Conservation (phyloP, 1,139 yeast genomes). For the Suhomyces wounanorum region DNA sequence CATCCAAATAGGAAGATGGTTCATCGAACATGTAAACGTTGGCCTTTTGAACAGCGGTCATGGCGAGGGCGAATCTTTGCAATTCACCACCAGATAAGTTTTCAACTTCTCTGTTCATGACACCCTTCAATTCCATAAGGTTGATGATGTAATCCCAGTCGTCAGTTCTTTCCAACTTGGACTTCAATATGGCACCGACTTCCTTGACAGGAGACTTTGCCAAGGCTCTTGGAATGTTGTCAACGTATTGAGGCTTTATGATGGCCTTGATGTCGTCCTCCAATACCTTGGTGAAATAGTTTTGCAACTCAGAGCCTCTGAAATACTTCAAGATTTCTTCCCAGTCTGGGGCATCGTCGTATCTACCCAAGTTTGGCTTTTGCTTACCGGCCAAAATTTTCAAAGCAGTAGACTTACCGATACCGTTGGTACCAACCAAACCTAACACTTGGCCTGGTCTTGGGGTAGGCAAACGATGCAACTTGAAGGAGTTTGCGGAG, state of each 20-base stretch:
- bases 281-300: constrained; percentile 88
- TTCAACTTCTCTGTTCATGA: constrained; percentile 80
- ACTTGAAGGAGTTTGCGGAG: constrained; percentile 95
- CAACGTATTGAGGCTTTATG: constrained; percentile 97
- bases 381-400: constrained; percentile 98
- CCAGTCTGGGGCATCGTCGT: constrained; percentile 97
- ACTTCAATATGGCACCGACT: constrained; percentile 80
- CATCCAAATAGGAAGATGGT: constrained; percentile 97
- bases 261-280: constrained; percentile 94
- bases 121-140: constrained; percentile 69
- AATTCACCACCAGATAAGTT: constrained; percentile 97
- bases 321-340: constrained; percentile 85
- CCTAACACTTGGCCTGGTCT: constrained; percentile 99
- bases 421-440: constrained; percentile 98
- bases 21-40: constrained; percentile 99
- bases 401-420: constrained; percentile 97
- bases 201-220: constrained; percentile 81
- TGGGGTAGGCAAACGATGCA: constrained; percentile 96
- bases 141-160: constrained; percentile 64
- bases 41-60: constrained; percentile 94
- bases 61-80: constrained; percentile 96
- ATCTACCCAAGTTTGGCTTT: constrained; percentile 93
- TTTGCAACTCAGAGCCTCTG: constrained; percentile 97
- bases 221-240: constrained; percentile 93
- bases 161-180: constrained; percentile 66